Evolutionary conservation across 2,329 filamentous ascomycete genomes (phyloP).

Genomic region (Fusarium begoniae): DNA sequence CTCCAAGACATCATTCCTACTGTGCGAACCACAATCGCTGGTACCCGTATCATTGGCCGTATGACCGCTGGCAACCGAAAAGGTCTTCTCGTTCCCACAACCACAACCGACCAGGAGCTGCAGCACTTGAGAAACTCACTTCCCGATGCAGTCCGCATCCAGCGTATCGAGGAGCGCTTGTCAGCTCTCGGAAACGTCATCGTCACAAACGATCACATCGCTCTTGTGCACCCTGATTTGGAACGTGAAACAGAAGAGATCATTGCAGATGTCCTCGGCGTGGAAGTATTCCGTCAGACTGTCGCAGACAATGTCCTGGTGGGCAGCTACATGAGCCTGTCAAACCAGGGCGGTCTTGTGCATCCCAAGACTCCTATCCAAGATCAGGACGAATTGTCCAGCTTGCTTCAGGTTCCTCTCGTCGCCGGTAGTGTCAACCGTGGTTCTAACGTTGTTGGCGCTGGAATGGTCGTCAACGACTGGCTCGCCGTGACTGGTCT

Average conservation of each 20-base stretch:
- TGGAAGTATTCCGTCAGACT: constrained; percentile 92
- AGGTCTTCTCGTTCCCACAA: constrained; percentile 94
- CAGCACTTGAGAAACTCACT: constrained; percentile 96
- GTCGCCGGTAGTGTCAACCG: constrained; percentile 95
- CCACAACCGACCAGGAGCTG: constrained; percentile 96
- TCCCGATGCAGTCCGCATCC: constrained; percentile 90
- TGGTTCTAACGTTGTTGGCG: constrained; percentile 93
- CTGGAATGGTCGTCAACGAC: constrained; percentile 71
- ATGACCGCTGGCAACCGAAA: constrained; percentile 97
- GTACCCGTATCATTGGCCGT: constrained; percentile 93
- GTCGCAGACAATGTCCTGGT: constrained; percentile 97
- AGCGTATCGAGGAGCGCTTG: constrained; percentile 96
- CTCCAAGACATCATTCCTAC: constrained; percentile 97
- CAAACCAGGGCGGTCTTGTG: constrained; percentile 95
- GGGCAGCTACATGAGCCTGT: constrained; percentile 94
- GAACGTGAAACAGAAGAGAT: constrained; percentile 99
- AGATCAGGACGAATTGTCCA: constrained; percentile 96
- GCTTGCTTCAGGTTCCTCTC: constrained; percentile 91
- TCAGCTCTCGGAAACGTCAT: constrained; percentile 98
- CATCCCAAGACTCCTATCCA: constrained; percentile 97
- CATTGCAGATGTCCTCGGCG: constrained; percentile 90
- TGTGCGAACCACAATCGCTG: constrained; percentile 94
- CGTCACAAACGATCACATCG: constrained; percentile 95
- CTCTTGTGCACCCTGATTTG: constrained; percentile 93
- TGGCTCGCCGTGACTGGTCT: constrained; percentile 95